Conservation (phyloP, 1,139 yeast species). For the Suhomyces bokatorum region DNA sequence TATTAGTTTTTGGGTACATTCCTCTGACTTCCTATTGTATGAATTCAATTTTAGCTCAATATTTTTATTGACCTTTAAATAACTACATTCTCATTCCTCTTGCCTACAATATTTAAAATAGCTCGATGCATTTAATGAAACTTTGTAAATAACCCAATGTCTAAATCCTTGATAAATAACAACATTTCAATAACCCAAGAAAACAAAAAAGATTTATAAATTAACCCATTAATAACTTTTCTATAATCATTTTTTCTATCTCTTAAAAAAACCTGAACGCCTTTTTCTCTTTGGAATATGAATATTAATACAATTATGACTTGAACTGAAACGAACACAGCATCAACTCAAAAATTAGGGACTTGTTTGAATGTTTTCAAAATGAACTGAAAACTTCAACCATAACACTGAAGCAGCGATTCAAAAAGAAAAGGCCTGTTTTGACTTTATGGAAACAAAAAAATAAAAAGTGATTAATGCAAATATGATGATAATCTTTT, state of each 20-base stretch:
- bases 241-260: conserved; percentile 19
- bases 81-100: not conserved
- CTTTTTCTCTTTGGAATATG: conserved; percentile 16
- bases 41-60: too few species aligned
- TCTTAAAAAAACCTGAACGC: conserved; percentile 13
- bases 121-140: conserved; percentile 14
- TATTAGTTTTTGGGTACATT: too few species aligned
- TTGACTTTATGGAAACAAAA: conserved; percentile 14
- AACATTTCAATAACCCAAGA: conserved; percentile 19
- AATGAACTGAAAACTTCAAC: conserved; percentile 8
- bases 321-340: conserved; percentile 13
- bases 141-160: conserved; percentile 39
- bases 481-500: conserved; percentile 21
- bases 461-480: conserved; percentile 27
- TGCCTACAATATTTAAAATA: not conserved
- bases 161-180: conserved; percentile 33
- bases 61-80: too few species aligned
- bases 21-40: too few species aligned
- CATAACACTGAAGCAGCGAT: conserved; percentile 11
- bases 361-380: conserved; percentile 6
- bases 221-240: conserved; percentile 35
- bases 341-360: conserved; percentile 14
- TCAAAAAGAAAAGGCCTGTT: conserved; percentile 14
- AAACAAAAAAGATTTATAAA: conserved; percentile 28
- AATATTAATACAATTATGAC: conserved; percentile 19